A percentile compares a stretch with the other conserved stretches of the same genome.
Conservation (phyloP, 345 rosid genomes). For the Bruguiera gymnorhiza region DNA sequence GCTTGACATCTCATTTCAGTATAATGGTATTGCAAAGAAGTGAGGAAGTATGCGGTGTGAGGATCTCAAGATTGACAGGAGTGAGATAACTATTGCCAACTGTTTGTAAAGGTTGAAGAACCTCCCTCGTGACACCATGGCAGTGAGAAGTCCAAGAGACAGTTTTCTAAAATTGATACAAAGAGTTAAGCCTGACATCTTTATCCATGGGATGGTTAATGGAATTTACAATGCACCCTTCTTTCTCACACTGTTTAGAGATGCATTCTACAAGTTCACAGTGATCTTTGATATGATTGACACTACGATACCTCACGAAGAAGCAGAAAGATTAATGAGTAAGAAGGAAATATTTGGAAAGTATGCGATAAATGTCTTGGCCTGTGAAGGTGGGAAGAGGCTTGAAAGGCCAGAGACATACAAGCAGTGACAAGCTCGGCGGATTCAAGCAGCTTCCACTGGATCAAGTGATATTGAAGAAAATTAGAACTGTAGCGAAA, state of each 20-base stretch:
- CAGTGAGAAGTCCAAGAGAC: constrained; percentile 43
- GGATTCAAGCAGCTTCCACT: constrained; percentile 41
- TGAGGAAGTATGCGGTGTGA: constrained; percentile 52
- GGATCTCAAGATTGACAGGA: constrained; percentile 48
- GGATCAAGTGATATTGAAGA: constrained; percentile 34
- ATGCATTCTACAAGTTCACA: constrained; percentile 46
- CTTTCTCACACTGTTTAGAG: constrained; percentile 48
- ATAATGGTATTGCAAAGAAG: constrained; percentile 51
- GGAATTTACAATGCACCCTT: constrained; percentile 42
- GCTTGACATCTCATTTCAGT: constrained; percentile 51
- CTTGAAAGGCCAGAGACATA: constrained; percentile 55
- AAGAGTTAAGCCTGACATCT: constrained; percentile 40
- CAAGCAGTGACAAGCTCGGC: constrained; percentile 46
- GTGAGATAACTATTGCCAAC: constrained; percentile 51
- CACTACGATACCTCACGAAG: constrained; percentile 37
- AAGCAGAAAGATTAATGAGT: constrained; percentile 40
- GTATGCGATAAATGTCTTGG: constrained; percentile 49
- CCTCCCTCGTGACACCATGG: constrained; percentile 56
- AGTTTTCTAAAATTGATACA: constrained; percentile 36
- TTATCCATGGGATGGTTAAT: constrained; percentile 38
- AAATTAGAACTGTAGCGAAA: constrained; percentile 29
- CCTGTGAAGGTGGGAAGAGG: constrained; percentile 50
- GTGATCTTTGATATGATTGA: constrained; percentile 45
- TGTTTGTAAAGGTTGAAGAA: constrained; percentile 40
- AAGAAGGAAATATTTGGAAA: constrained; percentile 40